Evolutionary conservation across 345 rosid species (phyloP), one percentile per base, ranked within the genome.

Genomic region (Euclidium syriacum): DNA sequence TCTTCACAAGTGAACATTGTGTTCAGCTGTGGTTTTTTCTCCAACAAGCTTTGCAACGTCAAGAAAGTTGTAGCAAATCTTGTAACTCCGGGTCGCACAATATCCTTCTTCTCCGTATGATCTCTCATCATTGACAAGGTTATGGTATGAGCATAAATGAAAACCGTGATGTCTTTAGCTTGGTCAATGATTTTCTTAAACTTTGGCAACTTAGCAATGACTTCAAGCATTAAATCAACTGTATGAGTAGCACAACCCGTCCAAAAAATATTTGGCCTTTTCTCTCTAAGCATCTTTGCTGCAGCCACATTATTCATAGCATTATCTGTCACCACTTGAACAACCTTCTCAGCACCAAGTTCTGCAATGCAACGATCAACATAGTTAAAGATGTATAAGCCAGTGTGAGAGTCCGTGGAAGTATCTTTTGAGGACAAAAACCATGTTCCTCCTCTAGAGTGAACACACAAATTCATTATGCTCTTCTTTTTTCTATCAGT

Each of bases 91-190:
- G 25, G 33, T 2, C 17, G n/a, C 17, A 33, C 24, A 15, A 47
- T 23, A 33, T 47, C 35, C 4, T 16, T 34, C 10, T 58, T 58
- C 32, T 47, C 47, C 9, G 46, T 61, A 47, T n/a, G 5, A 0
- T 7, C 5, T 47, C 54, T 60, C 65, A 60, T 46, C 33, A 60
- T 33, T 3, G 42, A 3, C 19, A 58, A 42, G 0, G 29, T 58
- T 42, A 16, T 59, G 52, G n/a, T n/a, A 42, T 43, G 22, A 32
- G 42, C 41, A 59, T 59, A 59, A 43, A 44, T 46, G 17, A 59
- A 59, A 5, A 43, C 0, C 1, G 42, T 59, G 3, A 43, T 3
- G 1, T 1, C 9, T 1, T 59, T 59, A 4, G 42, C 33, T 30
- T 43, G 53, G 3, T 58, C 30, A 43, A 58, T 43, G 29, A 19